Evolutionary conservation across 75 land plant genomes (phyloP).

Genomic region (Cupressus sempervirens): DNA sequence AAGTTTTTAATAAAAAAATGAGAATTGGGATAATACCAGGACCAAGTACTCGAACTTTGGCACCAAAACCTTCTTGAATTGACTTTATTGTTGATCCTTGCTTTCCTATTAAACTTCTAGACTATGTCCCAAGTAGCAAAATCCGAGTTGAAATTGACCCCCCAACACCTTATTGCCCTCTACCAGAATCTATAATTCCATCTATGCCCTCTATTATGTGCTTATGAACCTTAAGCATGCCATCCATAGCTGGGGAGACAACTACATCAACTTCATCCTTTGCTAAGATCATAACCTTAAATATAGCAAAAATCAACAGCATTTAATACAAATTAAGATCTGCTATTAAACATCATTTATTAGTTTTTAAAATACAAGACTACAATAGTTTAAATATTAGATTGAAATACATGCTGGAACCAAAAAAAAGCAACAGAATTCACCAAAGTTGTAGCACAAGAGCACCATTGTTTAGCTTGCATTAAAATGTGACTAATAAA

Average conservation of each 20-base stretch:
- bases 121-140: conserved; percentile 24
- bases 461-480: too few relatives aligned
- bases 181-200: conserved; percentile 13
- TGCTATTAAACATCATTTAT: not conserved
- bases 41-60: conserved; percentile 23
- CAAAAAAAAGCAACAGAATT: not conserved
- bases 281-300: conserved; percentile 88
- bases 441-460: too few relatives aligned
- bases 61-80: conserved; percentile 30
- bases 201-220: conserved; percentile 21
- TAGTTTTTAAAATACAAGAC: not conserved
- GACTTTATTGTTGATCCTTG: conserved; percentile 36
- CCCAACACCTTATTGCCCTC: not conserved
- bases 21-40: conserved; percentile 11
- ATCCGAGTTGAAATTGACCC: too few relatives aligned
- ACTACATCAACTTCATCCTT: conserved; percentile 85
- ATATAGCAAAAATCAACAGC: not conserved
- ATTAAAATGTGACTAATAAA: too few relatives aligned
- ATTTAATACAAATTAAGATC: not conserved
- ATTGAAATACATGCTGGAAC: not conserved
- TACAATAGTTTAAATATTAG: not conserved
- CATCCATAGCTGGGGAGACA: conserved; percentile 90
- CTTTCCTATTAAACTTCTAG: conserved; percentile 34
- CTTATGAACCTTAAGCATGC: conserved; percentile 67
- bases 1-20: not conserved